phyloP scores from a whole-genome alignment of 2,329 filamentous ascomycete species.

The Verticillium nubilum region DNA sequence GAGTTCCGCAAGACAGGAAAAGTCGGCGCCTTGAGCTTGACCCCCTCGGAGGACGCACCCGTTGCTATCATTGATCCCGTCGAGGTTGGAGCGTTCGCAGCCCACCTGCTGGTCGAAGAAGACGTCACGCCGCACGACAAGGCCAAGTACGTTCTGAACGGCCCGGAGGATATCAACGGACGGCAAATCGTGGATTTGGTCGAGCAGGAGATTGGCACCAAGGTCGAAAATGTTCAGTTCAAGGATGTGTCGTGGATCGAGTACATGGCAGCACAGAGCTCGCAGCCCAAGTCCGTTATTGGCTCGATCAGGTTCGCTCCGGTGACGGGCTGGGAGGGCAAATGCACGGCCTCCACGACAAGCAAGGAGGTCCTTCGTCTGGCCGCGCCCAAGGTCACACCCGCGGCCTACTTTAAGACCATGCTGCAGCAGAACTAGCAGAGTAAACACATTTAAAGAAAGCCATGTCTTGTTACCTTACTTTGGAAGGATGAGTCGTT shows the following conservation, averaged over 20 bases:
- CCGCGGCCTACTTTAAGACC: constrained; percentile 15
- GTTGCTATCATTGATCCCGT: constrained; percentile 22
- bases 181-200: constrained; percentile 24
- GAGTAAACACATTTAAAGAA: not conserved
- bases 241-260: constrained; percentile 25
- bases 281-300: constrained; percentile 21
- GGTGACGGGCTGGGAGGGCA: constrained; percentile 23
- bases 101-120: constrained; percentile 24
- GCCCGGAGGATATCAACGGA: constrained; percentile 31
- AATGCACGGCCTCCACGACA: constrained; percentile 18
- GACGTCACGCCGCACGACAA: constrained; percentile 22
- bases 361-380: constrained; percentile 23
- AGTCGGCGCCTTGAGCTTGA: constrained; percentile 20
- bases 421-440: not conserved
- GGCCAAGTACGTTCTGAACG: constrained; percentile 31
- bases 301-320: constrained; percentile 17
- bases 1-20: constrained; percentile 25
- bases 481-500: no score
- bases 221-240: constrained; percentile 20
- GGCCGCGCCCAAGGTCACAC: constrained; percentile 20
- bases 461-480: no score
- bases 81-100: constrained; percentile 29
- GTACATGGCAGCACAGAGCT: constrained; percentile 7
- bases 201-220: constrained; percentile 23
- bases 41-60: constrained; percentile 20